Base-by-base conservation (phyloP, 257 asterid genomes). In the Mitragyna speciosa region DNA sequence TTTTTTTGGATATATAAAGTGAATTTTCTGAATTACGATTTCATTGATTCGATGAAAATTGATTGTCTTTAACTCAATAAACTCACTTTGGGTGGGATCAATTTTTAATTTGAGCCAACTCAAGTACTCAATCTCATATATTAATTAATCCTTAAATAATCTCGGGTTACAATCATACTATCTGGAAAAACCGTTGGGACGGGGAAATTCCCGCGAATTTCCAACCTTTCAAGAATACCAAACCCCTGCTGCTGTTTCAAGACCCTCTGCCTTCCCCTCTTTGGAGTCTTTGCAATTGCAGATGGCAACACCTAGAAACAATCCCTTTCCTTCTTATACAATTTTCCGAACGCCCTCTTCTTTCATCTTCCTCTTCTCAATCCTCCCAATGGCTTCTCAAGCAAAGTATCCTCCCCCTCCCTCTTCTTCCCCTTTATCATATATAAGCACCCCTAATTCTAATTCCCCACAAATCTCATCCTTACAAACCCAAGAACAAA, bases 151-250 rank as follows among this genome's bases (percentile, higher is more conserved):
- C 31, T 22, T 24, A 59, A 22, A 59, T 7, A 20, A 0, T 59
- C 66, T 9, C 10, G 30, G 9, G 24, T 17, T 19, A 54, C n/a
- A 54, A 1, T 45, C 12, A 11, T 6, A 51, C 58, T 56, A 24
- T 14, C 33, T 31, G 28, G 39, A 68, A 83, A 76, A 80, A 59
- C 59, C 76, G 49, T 82, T 80, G 58, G 59, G 7, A 81, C 59
- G 74, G 80, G 82, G 78, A 83, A 88, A 86, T 84, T 87, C 96
- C 95, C 93, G 94, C 97, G 87, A 87, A 84, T 85, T 83, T 87
- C 92, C 93, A 78, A 80, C 82, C 65, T 71, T 19, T 39, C 16
- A 90, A 93, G 94, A 88, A 93, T 90, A 90, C 93, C 91, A 88
- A 90, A 79, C 87, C 89, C 76, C 76, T 1, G 30, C 76, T 68